A percentile compares a stretch with the other conserved stretches of the same genome.
Conservation (phyloP, 2,329 filamentous ascomycete species). For the Calonectria pauciramosa region DNA sequence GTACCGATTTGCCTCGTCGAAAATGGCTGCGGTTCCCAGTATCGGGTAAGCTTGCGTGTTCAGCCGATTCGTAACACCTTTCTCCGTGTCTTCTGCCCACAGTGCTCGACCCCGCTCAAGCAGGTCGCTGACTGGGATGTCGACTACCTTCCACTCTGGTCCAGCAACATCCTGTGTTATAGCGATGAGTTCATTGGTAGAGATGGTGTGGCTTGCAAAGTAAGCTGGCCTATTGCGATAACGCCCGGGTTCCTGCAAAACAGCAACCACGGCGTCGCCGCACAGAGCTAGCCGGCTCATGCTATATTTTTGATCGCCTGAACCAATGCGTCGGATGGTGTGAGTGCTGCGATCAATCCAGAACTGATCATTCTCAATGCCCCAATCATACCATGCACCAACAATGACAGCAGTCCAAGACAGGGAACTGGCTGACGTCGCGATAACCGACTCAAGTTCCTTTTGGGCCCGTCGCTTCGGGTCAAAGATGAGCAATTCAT, state of each 20-base stretch:
- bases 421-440: neutral
- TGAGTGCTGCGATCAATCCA: slow-evolving; percentile 32
- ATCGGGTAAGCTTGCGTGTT: slow-evolving; percentile 14
- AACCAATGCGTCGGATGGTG: slow-evolving; percentile 26
- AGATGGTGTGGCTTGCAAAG: slow-evolving; percentile 27
- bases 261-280: slow-evolving; percentile 19
- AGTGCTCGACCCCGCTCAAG: neutral
- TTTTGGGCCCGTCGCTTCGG: slow-evolving; percentile 35
- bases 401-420: slow-evolving; percentile 39
- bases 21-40: slow-evolving; percentile 13
- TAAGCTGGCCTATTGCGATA: slow-evolving; percentile 25
- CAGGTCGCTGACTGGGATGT: neutral
- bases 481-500: slow-evolving; percentile 29
- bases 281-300: slow-evolving; percentile 21
- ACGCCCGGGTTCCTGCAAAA: slow-evolving; percentile 5
- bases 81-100: slow-evolving; percentile 24
- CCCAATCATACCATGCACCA: slow-evolving; percentile 40
- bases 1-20: slow-evolving; percentile 25
- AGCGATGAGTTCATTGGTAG: slow-evolving; percentile 11
- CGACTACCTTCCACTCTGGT: neutral
- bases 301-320: slow-evolving; percentile 21
- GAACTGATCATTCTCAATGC: slow-evolving; percentile 32
- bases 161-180: neutral
- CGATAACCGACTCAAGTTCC: slow-evolving; percentile 26
- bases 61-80: slow-evolving; percentile 20